Evolutionary conservation across 768 basidiomycete species (phyloP).

Genomic region (Suillus paluster): DNA sequence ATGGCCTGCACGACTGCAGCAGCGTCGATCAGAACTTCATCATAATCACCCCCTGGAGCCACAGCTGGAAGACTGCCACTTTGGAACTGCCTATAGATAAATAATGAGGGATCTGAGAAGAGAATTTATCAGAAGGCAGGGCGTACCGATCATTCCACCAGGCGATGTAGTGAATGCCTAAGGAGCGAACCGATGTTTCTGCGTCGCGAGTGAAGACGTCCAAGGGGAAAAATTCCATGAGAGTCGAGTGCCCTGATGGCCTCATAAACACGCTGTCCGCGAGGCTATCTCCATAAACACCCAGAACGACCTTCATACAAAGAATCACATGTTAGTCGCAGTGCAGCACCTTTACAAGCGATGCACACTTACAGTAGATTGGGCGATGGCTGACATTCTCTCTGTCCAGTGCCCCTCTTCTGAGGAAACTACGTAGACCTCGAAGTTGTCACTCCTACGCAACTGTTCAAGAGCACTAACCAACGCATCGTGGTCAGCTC

Average conservation of each 20-base stretch:
- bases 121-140: slow-evolving; percentile 9
- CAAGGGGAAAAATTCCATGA: slow-evolving; percentile 79
- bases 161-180: slow-evolving; percentile 62
- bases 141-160: slow-evolving; percentile 52
- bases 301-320: slow-evolving; percentile 55
- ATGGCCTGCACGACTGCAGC: slow-evolving; percentile 47
- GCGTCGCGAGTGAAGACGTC: slow-evolving; percentile 68
- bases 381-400: slow-evolving; percentile 65
- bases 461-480: slow-evolving; percentile 60
- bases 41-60: slow-evolving; percentile 26
- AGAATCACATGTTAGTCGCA: slow-evolving; percentile 14
- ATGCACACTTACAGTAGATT: slow-evolving; percentile 60
- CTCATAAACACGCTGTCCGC: slow-evolving; percentile 76
- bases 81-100: slow-evolving; percentile 39
- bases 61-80: slow-evolving; percentile 39
- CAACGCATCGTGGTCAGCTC: slow-evolving; percentile 62
- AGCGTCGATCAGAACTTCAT: slow-evolving; percentile 41
- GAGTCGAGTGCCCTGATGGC: slow-evolving; percentile 57
- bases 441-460: slow-evolving; percentile 53
- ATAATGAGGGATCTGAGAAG: slow-evolving; percentile 6
- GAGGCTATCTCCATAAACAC: slow-evolving; percentile 62
- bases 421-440: slow-evolving; percentile 58
- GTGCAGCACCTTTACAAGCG: slow-evolving; percentile 13
- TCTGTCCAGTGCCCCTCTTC: slow-evolving; percentile 58
- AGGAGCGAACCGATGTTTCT: slow-evolving; percentile 55